A percentile compares a stretch with the other conserved stretches of the same genome.
Evolutionary conservation across 768 basidiomycete species (phyloP).

Genomic region (Hygrophorus pudorinus): DNA sequence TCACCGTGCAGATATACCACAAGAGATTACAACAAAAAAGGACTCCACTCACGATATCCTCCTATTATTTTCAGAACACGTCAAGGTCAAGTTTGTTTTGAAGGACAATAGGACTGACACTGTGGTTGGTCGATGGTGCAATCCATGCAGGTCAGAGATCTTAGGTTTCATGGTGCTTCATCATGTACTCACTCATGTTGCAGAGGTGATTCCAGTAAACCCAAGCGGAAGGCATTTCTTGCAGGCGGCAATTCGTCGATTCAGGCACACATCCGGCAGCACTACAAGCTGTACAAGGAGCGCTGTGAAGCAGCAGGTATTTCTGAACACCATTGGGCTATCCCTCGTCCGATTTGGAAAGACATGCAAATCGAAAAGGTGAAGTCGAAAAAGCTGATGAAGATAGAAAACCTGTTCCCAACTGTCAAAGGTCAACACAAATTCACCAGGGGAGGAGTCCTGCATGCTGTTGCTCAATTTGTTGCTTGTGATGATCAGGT

Average conservation of each 20-base stretch:
- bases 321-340: background rate
- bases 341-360: conserved; percentile 3
- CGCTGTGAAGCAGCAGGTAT: conserved; percentile 4
- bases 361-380: background rate
- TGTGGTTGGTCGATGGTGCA: no score
- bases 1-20: no score
- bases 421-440: background rate
- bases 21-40: no score
- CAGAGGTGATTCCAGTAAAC: no score
- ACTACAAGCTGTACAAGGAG: conserved; percentile 9
- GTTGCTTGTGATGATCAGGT: conserved; percentile 14
- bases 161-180: no score
- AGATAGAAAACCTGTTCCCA: background rate
- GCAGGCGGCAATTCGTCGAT: conserved; percentile 9
- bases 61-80: no score
- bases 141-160: no score
- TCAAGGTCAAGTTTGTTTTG: no score
- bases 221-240: conserved; percentile 6
- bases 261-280: conserved; percentile 10
- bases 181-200: no score
- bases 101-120: no score
- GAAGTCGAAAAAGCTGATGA: background rate
- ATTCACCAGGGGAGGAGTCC: conserved; percentile 9
- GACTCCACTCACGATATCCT: no score
- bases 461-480: conserved; percentile 9